These are phyloP conservation scores for Fusarium sp. DNA, from an alignment of 2,329 filamentous ascomycete genomes.

Conservation along the genomic window DNA sequence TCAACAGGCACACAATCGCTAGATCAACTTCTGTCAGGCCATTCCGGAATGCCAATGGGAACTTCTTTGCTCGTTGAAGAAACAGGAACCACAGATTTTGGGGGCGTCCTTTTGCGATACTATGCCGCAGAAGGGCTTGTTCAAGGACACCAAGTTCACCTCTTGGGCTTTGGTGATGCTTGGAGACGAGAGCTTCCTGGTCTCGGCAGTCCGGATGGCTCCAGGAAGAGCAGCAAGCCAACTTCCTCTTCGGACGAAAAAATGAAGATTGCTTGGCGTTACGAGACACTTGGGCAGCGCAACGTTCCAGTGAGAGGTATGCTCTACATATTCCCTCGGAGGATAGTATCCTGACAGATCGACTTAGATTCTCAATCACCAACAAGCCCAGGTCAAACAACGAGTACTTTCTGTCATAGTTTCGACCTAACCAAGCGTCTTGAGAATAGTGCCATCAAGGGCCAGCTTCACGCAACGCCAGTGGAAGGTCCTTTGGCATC, in stretches of 20 bases:
- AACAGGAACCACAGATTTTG: conserved; percentile 93
- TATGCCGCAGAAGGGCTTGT: conserved; percentile 94
- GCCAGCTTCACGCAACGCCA: conserved; percentile 63
- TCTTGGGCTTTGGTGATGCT: conserved; percentile 80
- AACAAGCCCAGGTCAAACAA: conserved; percentile 35
- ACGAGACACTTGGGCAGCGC: conserved; percentile 80
- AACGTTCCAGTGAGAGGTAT: conserved; percentile 74
- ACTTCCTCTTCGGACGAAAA: conserved; percentile 68
- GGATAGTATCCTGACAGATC: background rate
- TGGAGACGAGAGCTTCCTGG: conserved; percentile 90
- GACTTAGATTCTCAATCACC: conserved; percentile 34
- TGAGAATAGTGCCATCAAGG: conserved; percentile 58
- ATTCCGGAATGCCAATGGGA: conserved; percentile 85
- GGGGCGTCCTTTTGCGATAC: conserved; percentile 83
- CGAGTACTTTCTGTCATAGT: conserved; percentile 71
- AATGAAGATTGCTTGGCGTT: conserved; percentile 99
- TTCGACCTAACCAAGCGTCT: conserved; percentile 79
- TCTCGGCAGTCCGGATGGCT: conserved; percentile 58
- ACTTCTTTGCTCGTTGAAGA: conserved; percentile 86
- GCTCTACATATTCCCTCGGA: conserved; percentile 37
- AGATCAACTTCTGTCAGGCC: conserved; percentile 85
- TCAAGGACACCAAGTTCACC: conserved; percentile 89
- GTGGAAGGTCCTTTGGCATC: conserved; percentile 48
- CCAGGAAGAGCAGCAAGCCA: conserved; percentile 54
- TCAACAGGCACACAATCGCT: conserved; percentile 91